Evolutionary conservation across 2,329 filamentous ascomycete genomes (phyloP).

Genomic region (Aspergillus quadrilineatus): DNA sequence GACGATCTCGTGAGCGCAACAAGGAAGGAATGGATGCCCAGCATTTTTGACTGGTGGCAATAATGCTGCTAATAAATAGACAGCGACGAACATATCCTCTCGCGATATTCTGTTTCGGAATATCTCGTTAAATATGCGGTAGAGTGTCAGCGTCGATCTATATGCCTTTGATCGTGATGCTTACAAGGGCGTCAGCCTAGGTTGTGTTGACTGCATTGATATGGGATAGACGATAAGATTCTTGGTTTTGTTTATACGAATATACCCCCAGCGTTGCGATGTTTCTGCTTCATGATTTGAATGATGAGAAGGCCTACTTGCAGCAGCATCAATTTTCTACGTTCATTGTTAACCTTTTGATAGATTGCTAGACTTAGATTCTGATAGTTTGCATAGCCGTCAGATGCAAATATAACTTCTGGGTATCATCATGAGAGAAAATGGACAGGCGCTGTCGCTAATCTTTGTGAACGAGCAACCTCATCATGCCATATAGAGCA

Average conservation of each 20-base stretch:
- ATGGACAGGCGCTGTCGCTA: background rate
- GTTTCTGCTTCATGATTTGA: background rate
- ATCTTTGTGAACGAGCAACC: background rate
- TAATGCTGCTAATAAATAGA: background rate
- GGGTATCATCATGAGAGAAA: slow-evolving; percentile 5
- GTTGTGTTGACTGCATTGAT: background rate
- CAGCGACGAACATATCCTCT: background rate
- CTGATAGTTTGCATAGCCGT: background rate
- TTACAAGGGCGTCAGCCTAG: background rate
- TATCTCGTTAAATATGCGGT: background rate
- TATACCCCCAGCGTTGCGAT: slow-evolving; percentile 4
- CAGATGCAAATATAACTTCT: background rate
- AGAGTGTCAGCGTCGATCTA: background rate
- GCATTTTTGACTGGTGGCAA: slow-evolving; percentile 35
- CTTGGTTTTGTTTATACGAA: slow-evolving; percentile 3
- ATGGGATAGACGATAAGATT: background rate
- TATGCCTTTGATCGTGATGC: background rate
- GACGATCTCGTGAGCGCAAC: slow-evolving; percentile 56
- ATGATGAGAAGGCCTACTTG: background rate
- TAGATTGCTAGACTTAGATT: background rate
- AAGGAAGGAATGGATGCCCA: slow-evolving; percentile 47
- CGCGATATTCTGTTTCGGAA: background rate
- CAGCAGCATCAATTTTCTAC: background rate
- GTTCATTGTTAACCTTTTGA: background rate
- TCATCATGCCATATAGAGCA: background rate